Base-by-base conservation (phyloP, 163 green algal species). In the Volvox carteri region DNA sequence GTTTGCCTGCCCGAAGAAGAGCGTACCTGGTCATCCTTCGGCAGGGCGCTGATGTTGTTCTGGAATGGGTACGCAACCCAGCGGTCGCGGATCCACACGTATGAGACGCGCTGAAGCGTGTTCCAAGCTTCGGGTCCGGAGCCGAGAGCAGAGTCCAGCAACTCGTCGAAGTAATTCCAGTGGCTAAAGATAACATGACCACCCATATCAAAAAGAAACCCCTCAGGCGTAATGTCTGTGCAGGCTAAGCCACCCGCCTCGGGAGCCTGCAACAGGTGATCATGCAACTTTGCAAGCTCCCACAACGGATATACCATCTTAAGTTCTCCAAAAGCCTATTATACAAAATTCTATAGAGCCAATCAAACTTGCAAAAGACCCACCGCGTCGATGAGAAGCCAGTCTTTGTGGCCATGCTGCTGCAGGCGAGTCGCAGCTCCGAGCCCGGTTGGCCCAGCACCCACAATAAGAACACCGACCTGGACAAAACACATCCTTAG, bases 181-280 rank as follows among this genome's bases (percentile, higher is more conserved):
- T 99, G 97, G 41, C 91, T 96, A 91, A 98, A 98, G 58, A 98
- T 98, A 74, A 99, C 97, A 73, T 99, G 97, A 30, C 97, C 97
- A 33, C 97, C 97, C 97, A 99, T 99, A 93, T 99, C 97, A 90
- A 98, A 99, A 33, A 98, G 88, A 75, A 99, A 99, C 58, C 97
- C 97, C 84, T 99, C 94, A 0, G 95, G 92, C 0, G 97, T 99
- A 12, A 96, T 83, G 58, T 97, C 96, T 6, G 97, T 98, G 95
- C 96, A 99, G 0, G 97, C 96, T 42, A 99, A 90, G 25, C 97
- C 97, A 75, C 96, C 96, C 35, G 97, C 95, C 67, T 96, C 94
- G 16, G 86, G 58, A 21, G 92, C 95, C 95, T 97, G 93, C 75
- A 85, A 56, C 60, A 85, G 79, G 44, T 65, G 83, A 88, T 79